A percentile compares a stretch with the other conserved stretches of the same genome.
These are phyloP conservation scores for Durusdinium trenchii DNA, from an alignment of 73 alveolate genomes.

Conservation along the genomic window DNA sequence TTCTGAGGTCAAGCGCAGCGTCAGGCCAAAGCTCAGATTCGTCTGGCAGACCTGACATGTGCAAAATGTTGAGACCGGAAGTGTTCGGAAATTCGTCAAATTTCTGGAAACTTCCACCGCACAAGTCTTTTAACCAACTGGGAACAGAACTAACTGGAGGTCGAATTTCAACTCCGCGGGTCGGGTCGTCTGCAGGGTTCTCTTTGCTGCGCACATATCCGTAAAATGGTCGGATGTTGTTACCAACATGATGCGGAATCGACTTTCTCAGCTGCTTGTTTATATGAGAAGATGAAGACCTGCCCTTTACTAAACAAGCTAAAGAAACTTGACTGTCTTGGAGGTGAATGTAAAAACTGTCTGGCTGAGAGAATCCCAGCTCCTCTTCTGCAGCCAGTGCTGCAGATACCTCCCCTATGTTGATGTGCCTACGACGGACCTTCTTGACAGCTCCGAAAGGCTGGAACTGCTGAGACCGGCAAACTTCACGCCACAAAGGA, in stretches of 20 bases:
- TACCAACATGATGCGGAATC: neutral
- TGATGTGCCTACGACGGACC: neutral
- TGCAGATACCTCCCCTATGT: neutral
- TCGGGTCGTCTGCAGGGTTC: conserved; percentile 54
- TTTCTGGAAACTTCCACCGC: neutral
- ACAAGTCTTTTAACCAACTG: neutral
- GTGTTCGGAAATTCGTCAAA: neutral
- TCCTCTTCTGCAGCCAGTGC: neutral
- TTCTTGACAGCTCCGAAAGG: neutral
- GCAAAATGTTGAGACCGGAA: neutral
- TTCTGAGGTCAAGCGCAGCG: neutral
- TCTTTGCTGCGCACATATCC: neutral
- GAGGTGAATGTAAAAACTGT: neutral
- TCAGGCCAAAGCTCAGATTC: neutral
- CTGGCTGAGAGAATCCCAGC: neutral
- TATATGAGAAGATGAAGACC: neutral
- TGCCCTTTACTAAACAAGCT: conserved; percentile 33
- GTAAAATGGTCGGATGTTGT: neutral
- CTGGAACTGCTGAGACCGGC: neutral
- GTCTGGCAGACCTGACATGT: neutral
- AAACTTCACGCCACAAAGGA: neutral
- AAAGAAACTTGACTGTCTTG: neutral
- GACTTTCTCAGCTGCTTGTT: neutral
- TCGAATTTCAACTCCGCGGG: neutral
- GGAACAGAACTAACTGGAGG: neutral